Conservation (phyloP, 2,329 filamentous ascomycete species). For the Knoxdaviesia capensis region DNA sequence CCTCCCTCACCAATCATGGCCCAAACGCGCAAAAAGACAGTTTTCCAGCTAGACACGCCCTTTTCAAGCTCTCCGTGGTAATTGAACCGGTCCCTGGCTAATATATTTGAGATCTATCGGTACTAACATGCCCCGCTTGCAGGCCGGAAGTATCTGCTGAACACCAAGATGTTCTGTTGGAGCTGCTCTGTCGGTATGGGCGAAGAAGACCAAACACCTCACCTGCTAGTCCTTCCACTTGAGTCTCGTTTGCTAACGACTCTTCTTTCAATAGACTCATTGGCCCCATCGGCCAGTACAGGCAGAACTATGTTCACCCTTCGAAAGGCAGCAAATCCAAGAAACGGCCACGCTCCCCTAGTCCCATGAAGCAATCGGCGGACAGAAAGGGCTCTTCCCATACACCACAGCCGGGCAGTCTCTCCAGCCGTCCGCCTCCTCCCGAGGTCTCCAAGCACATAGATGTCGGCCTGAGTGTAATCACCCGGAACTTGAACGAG, state of each 20-base stretch:
- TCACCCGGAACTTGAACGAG: slow-evolving; percentile 36
- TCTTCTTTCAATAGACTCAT: slow-evolving; percentile 27
- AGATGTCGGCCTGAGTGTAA: slow-evolving; percentile 43
- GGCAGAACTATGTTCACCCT: slow-evolving; percentile 26
- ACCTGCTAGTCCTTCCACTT: not conserved
- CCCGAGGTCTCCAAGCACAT: slow-evolving; percentile 36
- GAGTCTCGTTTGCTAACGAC: slow-evolving; percentile 1
- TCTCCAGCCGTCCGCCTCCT: slow-evolving; percentile 6
- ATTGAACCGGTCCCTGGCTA: slow-evolving; percentile 2
- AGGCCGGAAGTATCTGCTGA: slow-evolving; percentile 40
- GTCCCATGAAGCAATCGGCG: too few species aligned
- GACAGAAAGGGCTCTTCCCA: too few species aligned
- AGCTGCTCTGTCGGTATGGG: slow-evolving; percentile 43
- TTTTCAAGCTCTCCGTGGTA: slow-evolving; percentile 43
- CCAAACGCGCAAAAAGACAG: slow-evolving; percentile 27
- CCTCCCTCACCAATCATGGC: not conserved
- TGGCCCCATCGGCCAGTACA: slow-evolving; percentile 41
- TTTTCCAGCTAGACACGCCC: slow-evolving; percentile 46
- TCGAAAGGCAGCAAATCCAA: slow-evolving; percentile 42
- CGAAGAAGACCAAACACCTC: not conserved
- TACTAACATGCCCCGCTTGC: not conserved
- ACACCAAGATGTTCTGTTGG: slow-evolving; percentile 43
- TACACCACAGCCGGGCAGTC: too few species aligned
- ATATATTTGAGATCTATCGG: not conserved
- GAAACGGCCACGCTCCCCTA: slow-evolving; percentile 16